A percentile compares a stretch with the other conserved stretches of the same genome.
Conservation (phyloP, 371 early-diverging fungal species). For the Apophysomyces variabilis region DNA sequence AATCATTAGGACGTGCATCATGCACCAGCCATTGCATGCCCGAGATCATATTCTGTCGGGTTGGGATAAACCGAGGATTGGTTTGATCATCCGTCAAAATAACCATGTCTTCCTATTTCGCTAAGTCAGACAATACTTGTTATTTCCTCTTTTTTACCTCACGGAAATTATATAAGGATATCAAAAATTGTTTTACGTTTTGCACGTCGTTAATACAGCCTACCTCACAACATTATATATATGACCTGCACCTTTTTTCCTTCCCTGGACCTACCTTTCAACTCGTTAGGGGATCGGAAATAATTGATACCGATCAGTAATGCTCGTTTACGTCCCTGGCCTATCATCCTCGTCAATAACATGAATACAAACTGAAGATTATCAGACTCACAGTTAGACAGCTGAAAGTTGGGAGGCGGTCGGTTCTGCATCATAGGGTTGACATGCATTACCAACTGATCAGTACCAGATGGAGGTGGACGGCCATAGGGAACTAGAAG, state of each 20-base stretch:
- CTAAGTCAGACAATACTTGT: background rate
- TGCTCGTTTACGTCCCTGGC: conserved; percentile 72
- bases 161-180: conserved; percentile 64
- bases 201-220: conserved; percentile 94
- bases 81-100: conserved; percentile 88
- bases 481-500: conserved; percentile 16
- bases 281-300: conserved; percentile 63
- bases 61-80: conserved; percentile 73
- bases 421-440: conserved; percentile 20
- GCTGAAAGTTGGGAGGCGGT: conserved; percentile 52
- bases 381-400: conserved; percentile 66
- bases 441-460: conserved; percentile 25
- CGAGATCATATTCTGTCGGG: conserved; percentile 79
- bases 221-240: background rate
- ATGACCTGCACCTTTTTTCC: no score
- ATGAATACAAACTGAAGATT: background rate
- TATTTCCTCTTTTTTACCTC: conserved; percentile 27
- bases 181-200: conserved; percentile 81
- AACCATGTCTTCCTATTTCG: conserved; percentile 67
- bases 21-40: conserved; percentile 92
- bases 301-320: conserved; percentile 95
- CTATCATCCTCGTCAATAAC: conserved; percentile 10
- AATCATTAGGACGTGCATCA: conserved; percentile 83
- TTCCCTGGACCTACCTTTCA: conserved; percentile 48
- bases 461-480: background rate